These are phyloP conservation scores for Alternaria rosae DNA, from an alignment of 2,329 filamentous ascomycete genomes.

Conservation along the genomic window DNA sequence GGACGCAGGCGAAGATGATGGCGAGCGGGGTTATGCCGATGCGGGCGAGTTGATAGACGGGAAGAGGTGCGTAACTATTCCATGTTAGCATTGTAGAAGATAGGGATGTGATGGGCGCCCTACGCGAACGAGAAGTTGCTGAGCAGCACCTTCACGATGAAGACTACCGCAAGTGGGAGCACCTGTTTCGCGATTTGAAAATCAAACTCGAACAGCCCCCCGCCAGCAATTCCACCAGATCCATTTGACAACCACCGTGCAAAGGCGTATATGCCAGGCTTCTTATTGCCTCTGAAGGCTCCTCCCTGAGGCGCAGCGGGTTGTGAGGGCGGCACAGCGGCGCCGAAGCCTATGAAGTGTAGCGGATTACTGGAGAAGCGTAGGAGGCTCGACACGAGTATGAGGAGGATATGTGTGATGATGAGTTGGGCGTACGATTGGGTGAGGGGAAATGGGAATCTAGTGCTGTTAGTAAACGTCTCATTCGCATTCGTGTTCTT, in stretches of 20 bases:
- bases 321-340: slow-evolving; percentile 55
- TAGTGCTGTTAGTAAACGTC: slow-evolving; percentile 36
- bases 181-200: slow-evolving; percentile 56
- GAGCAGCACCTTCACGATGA: slow-evolving; percentile 59
- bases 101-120: slow-evolving; percentile 12
- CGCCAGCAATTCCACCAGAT: slow-evolving; percentile 61
- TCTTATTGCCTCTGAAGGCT: slow-evolving; percentile 38
- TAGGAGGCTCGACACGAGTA: slow-evolving; percentile 58
- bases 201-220: slow-evolving; percentile 63
- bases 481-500: not conserved
- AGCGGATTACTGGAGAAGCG: slow-evolving; percentile 55
- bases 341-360: slow-evolving; percentile 52
- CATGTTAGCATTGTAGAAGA: slow-evolving; percentile 12
- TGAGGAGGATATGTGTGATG: slow-evolving; percentile 58
- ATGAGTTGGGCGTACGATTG: slow-evolving; percentile 60
- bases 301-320: slow-evolving; percentile 43
- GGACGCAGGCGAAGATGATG: slow-evolving; percentile 57
- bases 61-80: slow-evolving; percentile 58
- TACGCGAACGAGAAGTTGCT: slow-evolving; percentile 64
- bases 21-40: slow-evolving; percentile 60
- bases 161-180: slow-evolving; percentile 59
- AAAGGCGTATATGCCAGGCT: slow-evolving; percentile 34
- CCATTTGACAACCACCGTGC: slow-evolving; percentile 50
- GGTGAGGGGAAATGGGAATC: slow-evolving; percentile 62
- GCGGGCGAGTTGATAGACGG: slow-evolving; percentile 61